Conservation (phyloP, 2,329 filamentous ascomycete species). For the Cryphonectria parasitica region DNA sequence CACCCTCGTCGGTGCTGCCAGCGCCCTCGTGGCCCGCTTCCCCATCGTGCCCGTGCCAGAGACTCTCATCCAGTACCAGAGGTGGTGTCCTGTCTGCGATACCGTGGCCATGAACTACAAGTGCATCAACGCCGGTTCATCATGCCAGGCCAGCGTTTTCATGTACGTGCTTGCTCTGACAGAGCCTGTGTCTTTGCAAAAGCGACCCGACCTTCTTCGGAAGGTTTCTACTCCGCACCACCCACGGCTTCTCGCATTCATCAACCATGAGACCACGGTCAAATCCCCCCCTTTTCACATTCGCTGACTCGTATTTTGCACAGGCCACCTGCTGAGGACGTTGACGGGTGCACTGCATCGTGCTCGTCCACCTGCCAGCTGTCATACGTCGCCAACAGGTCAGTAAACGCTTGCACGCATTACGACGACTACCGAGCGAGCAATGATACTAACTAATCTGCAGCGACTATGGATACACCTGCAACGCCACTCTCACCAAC, state of each 20-base stretch:
- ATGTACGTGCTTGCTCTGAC: slow-evolving; percentile 15
- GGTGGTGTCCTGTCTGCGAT: slow-evolving; percentile 29
- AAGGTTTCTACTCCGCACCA: neutral
- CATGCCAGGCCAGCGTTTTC: slow-evolving; percentile 23
- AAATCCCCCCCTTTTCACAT: neutral
- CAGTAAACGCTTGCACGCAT: neutral
- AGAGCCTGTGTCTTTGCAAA: neutral
- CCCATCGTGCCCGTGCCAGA: slow-evolving; percentile 6
- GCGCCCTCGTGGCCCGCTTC: slow-evolving; percentile 24
- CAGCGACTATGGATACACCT: slow-evolving; percentile 1
- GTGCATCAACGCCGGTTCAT: slow-evolving; percentile 11
- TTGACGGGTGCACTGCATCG: slow-evolving; percentile 12
- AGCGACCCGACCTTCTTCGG: neutral
- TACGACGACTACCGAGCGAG: neutral
- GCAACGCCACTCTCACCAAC: neutral
- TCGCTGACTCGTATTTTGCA: neutral
- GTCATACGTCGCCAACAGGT: slow-evolving; percentile 24
- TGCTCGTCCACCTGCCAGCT: slow-evolving; percentile 25
- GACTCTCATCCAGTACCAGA: slow-evolving; percentile 28
- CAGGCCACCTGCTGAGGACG: slow-evolving; percentile 10
- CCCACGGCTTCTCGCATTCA: too few relatives aligned
- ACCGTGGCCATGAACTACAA: slow-evolving; percentile 27
- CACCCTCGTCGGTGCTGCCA: slow-evolving; percentile 27
- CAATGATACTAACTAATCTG: neutral
- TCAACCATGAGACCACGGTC: neutral